Evolutionary conservation across 176 grass and related monocot genomes (phyloP).

Genomic region (Stipa capillata): DNA sequence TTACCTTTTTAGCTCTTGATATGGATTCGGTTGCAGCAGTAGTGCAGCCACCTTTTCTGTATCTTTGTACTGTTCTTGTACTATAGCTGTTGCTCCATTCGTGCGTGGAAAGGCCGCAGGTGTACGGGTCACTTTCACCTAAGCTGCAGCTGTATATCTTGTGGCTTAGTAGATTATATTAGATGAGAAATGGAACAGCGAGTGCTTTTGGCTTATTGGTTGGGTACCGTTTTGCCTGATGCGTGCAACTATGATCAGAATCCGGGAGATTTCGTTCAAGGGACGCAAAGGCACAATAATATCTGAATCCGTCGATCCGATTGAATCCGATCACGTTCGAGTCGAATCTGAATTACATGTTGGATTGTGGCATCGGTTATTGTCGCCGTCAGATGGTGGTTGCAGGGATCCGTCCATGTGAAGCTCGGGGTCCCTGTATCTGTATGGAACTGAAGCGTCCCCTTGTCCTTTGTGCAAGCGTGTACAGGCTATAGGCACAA

Average conservation of each 20-base stretch:
- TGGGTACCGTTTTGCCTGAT: too few relatives aligned
- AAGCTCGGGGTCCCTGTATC: background rate
- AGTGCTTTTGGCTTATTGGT: background rate
- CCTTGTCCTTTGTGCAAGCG: background rate
- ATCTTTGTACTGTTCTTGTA: background rate
- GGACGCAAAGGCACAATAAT: background rate
- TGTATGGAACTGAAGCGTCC: background rate
- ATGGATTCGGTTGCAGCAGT: conserved; percentile 10
- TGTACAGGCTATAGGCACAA: too few relatives aligned
- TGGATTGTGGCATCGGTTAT: background rate
- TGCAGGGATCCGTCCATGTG: background rate
- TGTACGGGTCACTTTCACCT: background rate
- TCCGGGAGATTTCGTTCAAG: background rate
- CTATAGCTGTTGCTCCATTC: background rate
- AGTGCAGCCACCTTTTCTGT: background rate
- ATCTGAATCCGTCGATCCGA: too few relatives aligned
- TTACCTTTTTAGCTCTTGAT: conserved; percentile 4
- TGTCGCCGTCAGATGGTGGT: conserved; percentile 4
- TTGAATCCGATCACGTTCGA: background rate
- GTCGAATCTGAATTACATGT: background rate
- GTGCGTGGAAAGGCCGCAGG: background rate
- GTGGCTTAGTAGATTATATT: background rate
- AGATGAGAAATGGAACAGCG: background rate
- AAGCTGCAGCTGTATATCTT: background rate
- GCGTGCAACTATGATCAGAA: too few relatives aligned